Evolutionary conservation across 2,329 filamentous ascomycete genomes (phyloP), one percentile per base, ranked within the genome.

Genomic region (Colletotrichum cordylinicola): DNA sequence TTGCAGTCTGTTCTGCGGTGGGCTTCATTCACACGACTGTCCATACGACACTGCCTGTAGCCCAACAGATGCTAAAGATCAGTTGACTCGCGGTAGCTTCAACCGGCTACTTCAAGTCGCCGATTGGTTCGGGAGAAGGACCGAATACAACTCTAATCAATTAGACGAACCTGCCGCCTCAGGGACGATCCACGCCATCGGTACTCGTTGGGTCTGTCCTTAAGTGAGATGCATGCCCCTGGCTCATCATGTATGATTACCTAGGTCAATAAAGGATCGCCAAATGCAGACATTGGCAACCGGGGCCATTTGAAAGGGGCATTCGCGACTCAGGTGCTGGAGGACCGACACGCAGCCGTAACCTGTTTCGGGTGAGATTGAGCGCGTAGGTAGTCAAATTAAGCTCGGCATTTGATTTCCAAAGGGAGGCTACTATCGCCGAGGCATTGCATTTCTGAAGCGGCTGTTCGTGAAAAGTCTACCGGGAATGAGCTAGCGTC

Each of bases 231-330:
- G 3, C 18, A 48, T 21, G 18, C 43, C 1, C 18, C 39, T 21
- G 43, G 3, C 21, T 48, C 5, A 21, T n/a, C 10, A 0, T 48
- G 18, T 3, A 9, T 13, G 43, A 21, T 9, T 21, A n/a, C n/a
- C n/a, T n/a, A 4, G 43, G 10, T 8, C 43, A 0, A 48, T n/a
- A 7, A 3, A 48, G 18, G 9, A 48, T 6, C 1, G 1, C 4
- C 39, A 48, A 2, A 7, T 1, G 10, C 21, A 10, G 18, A 1
- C 0, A 6, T n/a, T 12, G 12, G 9, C 0, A 21, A 48, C 9
- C 9, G 2, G 6, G 0, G 3, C 0, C 0, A 13, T 1, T 21
- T 48, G 43, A 3, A 13, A 21, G 0, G n/a, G 3, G 3, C n/a
- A n/a, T 21, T 48, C 3, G 3, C n/a, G 43, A 48, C 21, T 21